Evolutionary conservation across 2,329 filamentous ascomycete species (phyloP).

Genomic region (Lecanosticta acicola): DNA sequence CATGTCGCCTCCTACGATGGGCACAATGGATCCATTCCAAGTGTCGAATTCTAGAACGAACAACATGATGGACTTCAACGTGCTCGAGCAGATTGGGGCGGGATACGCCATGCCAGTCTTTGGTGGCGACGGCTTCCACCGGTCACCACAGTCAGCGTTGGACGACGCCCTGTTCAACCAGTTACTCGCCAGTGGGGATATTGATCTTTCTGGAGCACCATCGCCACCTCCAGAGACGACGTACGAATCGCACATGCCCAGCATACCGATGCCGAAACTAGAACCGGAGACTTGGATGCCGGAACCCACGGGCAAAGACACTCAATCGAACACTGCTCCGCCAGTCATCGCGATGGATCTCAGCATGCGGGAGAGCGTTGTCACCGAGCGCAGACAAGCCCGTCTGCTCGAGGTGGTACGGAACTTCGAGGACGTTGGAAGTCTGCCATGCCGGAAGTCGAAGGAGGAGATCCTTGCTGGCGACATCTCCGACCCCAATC

Average conservation of each 20-base stretch:
- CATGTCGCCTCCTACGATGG: constrained; percentile 22
- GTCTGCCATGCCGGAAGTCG: constrained; percentile 65
- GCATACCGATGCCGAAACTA: constrained; percentile 20
- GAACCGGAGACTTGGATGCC: constrained; percentile 20
- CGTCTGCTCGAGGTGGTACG: constrained; percentile 76
- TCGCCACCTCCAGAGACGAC: constrained; percentile 22
- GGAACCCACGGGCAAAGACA: constrained; percentile 1
- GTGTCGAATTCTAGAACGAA: constrained; percentile 20
- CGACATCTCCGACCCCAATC: constrained; percentile 58
- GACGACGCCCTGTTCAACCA: constrained; percentile 28
- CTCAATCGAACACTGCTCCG: constrained; percentile 9
- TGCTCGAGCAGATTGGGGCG: constrained; percentile 43
- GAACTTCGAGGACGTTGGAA: constrained; percentile 69
- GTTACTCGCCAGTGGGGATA: constrained; percentile 19
- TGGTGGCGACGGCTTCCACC: constrained; percentile 71
- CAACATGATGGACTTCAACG: constrained; percentile 27
- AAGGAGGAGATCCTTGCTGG: constrained; percentile 75
- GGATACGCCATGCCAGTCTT: constrained; percentile 76
- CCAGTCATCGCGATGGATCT: constrained; percentile 55
- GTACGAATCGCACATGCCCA: constrained; percentile 16
- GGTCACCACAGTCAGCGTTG: constrained; percentile 55
- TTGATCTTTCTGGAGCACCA: constrained; percentile 13
- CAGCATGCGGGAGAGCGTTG: constrained; percentile 67
- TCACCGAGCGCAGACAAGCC: constrained; percentile 79
- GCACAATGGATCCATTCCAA: constrained; percentile 17